Evolutionary conservation across 768 basidiomycete species (phyloP).

Genomic region (Mycena leptocephala): DNA sequence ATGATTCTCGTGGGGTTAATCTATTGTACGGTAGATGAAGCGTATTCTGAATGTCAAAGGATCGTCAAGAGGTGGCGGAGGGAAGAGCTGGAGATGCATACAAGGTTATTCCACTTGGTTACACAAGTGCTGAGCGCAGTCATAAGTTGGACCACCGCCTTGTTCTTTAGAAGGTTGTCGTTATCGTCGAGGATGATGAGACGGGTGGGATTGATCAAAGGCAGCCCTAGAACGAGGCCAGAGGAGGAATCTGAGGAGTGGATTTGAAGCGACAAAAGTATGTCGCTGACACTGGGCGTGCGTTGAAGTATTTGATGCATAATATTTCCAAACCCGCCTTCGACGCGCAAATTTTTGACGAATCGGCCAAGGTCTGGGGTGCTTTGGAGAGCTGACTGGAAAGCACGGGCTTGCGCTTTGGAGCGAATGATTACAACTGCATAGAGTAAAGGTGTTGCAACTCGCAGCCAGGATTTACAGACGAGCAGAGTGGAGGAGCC

Average conservation of each 20-base stretch:
- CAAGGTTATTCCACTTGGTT: background rate
- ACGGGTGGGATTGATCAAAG: conserved; percentile 1
- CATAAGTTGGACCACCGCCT: background rate
- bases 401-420: too few relatives aligned
- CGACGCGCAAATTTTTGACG: background rate
- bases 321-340: background rate
- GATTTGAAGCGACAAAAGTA: background rate
- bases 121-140: background rate
- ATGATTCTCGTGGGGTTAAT: too few relatives aligned
- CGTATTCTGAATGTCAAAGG: background rate
- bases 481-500: too few relatives aligned
- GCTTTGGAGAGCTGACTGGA: too few relatives aligned
- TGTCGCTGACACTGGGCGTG: background rate
- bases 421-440: too few relatives aligned
- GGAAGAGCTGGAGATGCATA: background rate
- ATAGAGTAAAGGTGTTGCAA: too few relatives aligned
- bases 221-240: background rate
- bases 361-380: too few relatives aligned
- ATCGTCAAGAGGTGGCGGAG: background rate
- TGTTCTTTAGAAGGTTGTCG: background rate
- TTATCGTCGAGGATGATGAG: background rate
- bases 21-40: background rate
- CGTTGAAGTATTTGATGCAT: background rate
- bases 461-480: too few relatives aligned
- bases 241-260: background rate